Percentiles rank a stretch among this genome's conserved stretches.
Evolutionary conservation across 805 yeast genomes (phyloP).

Genomic region (Teunomyces atbi): DNA sequence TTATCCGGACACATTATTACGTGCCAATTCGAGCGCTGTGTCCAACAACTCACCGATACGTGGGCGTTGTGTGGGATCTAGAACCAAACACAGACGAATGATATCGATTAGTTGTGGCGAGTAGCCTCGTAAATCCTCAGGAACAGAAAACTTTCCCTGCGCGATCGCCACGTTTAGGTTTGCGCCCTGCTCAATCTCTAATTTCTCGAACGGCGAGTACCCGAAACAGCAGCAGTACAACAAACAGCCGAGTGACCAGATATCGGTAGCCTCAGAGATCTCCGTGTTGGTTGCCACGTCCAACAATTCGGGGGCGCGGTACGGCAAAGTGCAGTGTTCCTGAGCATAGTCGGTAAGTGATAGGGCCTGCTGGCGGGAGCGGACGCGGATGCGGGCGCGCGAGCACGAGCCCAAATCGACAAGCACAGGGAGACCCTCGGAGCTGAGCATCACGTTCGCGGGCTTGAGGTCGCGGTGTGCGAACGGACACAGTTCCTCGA

Average conservation of each 20-base stretch:
- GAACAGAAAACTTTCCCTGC: conserved; percentile 62
- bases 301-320: conserved; percentile 86
- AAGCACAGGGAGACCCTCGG: conserved; percentile 72
- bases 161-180: conserved; percentile 73
- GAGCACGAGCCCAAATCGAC: conserved; percentile 83
- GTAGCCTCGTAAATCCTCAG: conserved; percentile 49
- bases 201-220: conserved; percentile 82
- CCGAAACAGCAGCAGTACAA: conserved; percentile 76
- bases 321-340: conserved; percentile 83
- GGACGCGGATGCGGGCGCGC: conserved; percentile 54
- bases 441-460: conserved; percentile 78
- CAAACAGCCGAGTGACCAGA: conserved; percentile 91
- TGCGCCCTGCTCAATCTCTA: conserved; percentile 80
- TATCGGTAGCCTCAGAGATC: conserved; percentile 74
- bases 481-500: conserved; percentile 60
- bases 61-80: conserved; percentile 65
- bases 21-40: conserved; percentile 40
- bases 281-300: conserved; percentile 67
- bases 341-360: conserved; percentile 77
- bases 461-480: conserved; percentile 91
- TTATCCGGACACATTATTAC: conserved; percentile 7
- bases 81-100: conserved; percentile 58
- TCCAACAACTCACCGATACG: conserved; percentile 56
- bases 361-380: conserved; percentile 66
- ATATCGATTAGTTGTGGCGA: conserved; percentile 54